Percentiles rank a stretch among this genome's conserved stretches.
These are phyloP conservation scores for Chrysosporium queenslandicum DNA, from an alignment of 2,329 filamentous ascomycete species.

Conservation along the genomic window DNA sequence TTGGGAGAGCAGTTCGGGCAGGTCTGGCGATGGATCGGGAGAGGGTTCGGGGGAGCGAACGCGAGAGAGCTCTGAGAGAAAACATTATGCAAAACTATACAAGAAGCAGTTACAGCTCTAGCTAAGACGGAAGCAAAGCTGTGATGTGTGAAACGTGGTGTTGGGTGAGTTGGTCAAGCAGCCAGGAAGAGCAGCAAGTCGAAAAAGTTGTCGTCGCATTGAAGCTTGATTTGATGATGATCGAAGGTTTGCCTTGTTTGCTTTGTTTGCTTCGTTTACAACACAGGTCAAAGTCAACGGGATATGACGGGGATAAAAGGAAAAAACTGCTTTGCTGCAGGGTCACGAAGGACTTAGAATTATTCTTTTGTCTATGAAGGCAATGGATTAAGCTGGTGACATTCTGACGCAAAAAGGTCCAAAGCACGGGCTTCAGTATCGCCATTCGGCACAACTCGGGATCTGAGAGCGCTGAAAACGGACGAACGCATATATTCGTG, in stretches of 20 bases:
- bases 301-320: no score
- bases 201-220: background rate
- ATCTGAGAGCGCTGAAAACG: background rate
- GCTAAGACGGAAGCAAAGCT: no score
- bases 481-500: background rate
- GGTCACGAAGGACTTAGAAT: no score
- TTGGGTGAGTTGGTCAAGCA: background rate
- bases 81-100: constrained; percentile 47
- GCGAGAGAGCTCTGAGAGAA: constrained; percentile 55
- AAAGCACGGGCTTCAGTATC: no score
- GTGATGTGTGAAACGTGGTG: no score
- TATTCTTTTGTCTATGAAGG: no score
- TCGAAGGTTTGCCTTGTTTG: background rate
- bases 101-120: background rate
- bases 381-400: no score
- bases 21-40: constrained; percentile 48
- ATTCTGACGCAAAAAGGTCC: background rate
- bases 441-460: no score
- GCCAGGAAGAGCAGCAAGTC: background rate
- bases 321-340: no score
- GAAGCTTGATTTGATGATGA: background rate
- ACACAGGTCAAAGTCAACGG: no score
- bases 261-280: background rate
- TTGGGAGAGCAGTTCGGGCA: constrained; percentile 38
- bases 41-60: constrained; percentile 56